A percentile compares a stretch with the other conserved stretches of the same genome.
Conservation (phyloP, 73 alveolate species). For the Uronychia binucleata region DNA sequence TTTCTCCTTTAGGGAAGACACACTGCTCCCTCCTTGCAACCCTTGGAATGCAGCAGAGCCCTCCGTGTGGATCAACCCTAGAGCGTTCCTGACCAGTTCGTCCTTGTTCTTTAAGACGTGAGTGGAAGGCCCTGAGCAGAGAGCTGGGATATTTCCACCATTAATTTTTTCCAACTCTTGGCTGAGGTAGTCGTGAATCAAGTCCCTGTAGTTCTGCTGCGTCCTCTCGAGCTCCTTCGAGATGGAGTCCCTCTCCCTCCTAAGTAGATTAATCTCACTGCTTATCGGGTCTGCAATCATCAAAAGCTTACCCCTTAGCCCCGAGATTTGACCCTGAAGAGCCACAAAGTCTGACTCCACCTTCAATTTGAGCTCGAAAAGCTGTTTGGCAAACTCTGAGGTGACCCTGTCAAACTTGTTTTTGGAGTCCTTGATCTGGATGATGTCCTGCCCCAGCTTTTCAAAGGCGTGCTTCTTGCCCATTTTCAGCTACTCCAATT, state of each 20-base stretch:
- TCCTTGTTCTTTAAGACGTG: background rate
- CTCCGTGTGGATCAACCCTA: background rate
- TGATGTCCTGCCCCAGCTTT: background rate
- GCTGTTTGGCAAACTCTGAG: background rate
- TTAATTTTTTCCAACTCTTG: background rate
- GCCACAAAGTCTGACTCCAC: background rate
- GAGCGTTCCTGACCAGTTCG: background rate
- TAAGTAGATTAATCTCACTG: background rate
- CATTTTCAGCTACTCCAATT: background rate
- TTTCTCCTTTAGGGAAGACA: no score
- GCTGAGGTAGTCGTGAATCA: background rate
- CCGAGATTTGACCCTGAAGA: background rate
- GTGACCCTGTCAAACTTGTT: background rate
- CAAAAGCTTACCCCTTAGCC: background rate
- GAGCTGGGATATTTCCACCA: background rate
- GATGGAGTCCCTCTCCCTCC: background rate
- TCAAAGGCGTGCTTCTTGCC: background rate
- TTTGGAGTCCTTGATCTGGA: background rate
- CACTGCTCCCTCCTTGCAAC: no score
- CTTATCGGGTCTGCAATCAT: background rate
- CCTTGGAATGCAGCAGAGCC: no score
- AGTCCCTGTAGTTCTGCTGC: background rate
- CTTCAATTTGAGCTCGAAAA: background rate
- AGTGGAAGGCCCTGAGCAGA: no score
- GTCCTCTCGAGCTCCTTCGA: background rate